Evolutionary conservation across 805 yeast species (phyloP).

Genomic region (Isabelozyma heimii): DNA sequence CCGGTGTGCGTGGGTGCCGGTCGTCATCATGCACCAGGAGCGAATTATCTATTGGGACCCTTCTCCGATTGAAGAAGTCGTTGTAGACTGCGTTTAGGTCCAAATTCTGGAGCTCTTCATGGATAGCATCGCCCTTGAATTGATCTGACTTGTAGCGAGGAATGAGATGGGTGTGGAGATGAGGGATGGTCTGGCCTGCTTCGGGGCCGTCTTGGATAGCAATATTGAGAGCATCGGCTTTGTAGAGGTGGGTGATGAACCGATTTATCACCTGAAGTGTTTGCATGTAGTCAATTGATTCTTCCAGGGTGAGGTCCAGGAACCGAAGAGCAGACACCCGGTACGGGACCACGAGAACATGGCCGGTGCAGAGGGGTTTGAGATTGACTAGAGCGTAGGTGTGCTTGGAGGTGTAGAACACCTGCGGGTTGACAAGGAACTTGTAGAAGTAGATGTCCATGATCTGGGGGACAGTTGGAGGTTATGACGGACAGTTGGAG

Average conservation of each 20-base stretch:
- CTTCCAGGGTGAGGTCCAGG: conserved; percentile 68
- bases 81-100: conserved; percentile 42
- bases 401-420: conserved; percentile 55
- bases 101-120: conserved; percentile 56
- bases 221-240: conserved; percentile 81
- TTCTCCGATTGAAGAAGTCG: conserved; percentile 26
- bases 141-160: conserved; percentile 69
- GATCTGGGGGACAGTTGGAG: too few relatives aligned
- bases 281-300: conserved; percentile 71
- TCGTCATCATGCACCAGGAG: conserved; percentile 38
- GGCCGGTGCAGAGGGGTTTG: conserved; percentile 93
- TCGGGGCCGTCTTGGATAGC: conserved; percentile 97
- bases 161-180: conserved; percentile 88
- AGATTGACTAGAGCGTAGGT: conserved; percentile 87
- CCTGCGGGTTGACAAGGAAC: conserved; percentile 57
- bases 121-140: conserved; percentile 64
- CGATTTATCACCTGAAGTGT: conserved; percentile 70
- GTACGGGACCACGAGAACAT: conserved; percentile 84
- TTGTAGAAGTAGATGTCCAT: conserved; percentile 46
- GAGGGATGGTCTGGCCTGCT: conserved; percentile 96
- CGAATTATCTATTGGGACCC: background rate
- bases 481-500: too few relatives aligned
- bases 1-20: conserved; percentile 55
- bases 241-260: conserved; percentile 63
- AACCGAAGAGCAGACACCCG: conserved; percentile 60